Percentiles rank a stretch among this genome's conserved stretches.
Evolutionary conservation across 1,139 yeast species (phyloP).

Genomic region (Magnusiomyces clavatus): DNA sequence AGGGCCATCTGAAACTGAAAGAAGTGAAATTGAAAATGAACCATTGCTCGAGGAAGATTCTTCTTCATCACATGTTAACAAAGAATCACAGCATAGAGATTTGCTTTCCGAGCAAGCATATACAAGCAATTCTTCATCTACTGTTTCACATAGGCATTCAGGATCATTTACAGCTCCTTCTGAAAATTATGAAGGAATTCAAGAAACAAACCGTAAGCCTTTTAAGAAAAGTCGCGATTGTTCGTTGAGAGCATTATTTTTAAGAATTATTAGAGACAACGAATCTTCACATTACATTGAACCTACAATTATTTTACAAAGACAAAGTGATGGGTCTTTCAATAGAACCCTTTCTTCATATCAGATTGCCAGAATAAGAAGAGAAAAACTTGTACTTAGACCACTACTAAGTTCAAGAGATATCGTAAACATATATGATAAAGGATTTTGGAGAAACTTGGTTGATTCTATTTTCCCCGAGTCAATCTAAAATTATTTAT

Average conservation of each 20-base stretch:
- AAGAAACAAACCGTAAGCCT: no score
- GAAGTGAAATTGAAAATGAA: no score
- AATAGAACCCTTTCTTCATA: conserved; percentile 24
- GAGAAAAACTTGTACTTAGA: conserved; percentile 21
- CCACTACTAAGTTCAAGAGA: conserved; percentile 40
- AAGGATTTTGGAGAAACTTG: conserved; percentile 39
- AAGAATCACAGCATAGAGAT: no score
- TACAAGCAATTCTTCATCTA: not conserved
- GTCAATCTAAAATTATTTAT: no score
- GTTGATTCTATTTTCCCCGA: no score
- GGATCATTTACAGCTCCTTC: no score
- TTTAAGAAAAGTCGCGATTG: no score
- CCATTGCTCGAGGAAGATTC: no score
- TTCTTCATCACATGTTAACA: no score
- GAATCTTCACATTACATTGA: not conserved
- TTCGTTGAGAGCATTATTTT: no score
- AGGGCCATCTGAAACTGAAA: no score
- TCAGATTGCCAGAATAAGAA: conserved; percentile 22
- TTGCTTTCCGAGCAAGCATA: not conserved
- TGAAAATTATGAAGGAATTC: no score
- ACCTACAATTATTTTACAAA: conserved; percentile 27
- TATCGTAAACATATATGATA: conserved; percentile 58
- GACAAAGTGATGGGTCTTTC: conserved; percentile 21
- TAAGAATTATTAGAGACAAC: not conserved
- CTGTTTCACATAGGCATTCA: not conserved